Base-by-base conservation (phyloP, 164 flowering plant species). In the Dillenia suffruticosa region DNA sequence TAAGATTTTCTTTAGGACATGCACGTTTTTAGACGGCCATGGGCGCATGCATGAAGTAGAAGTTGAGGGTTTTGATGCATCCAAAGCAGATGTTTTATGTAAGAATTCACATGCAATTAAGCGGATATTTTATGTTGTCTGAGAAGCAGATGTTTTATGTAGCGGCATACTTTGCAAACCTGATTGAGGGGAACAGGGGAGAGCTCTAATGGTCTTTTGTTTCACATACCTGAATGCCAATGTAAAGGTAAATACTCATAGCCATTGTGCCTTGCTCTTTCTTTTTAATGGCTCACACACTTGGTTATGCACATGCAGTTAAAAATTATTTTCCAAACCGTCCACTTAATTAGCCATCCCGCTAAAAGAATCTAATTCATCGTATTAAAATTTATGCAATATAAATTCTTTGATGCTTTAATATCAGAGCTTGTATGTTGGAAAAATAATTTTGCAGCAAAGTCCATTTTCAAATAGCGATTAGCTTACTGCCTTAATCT, bases 181-280 rank as follows among this genome's bases (percentile, higher is more conserved):
- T 93, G 32, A 80, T 90, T 66, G 96, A 93, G 73, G 98, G 96
- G 67, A 82, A 51, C 87, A 92, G 82, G 84, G 98, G 19, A 81
- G 84, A 56, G 98, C 92, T 9, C 73, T 92, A 44, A 71, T 86
- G 66, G 79, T 93, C 57, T 84, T 93, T 63, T 93, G 96, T 77
- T 72, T 82, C 51, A 71, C 70, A n/a, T 74, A 79, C 79, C 64
- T 84, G 68, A 79, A 90, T 51, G 69, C 72, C 12, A 71, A 72
- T 65, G 88, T 82, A 62, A 84, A 73, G 72, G 98, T 90, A 79
- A 70, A 81, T 53, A 44, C 48, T 44, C 52, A 26, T 44, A 16
- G 49, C 15, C 16, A 24, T 22, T 10, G 10, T 63, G n/a, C 19
- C 19, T 48, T 57, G n/a, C 9, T 48, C n/a, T 12, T 49, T 46